Conservation (phyloP, 2,329 filamentous ascomycete genomes). For the Chlorencoelia australis region DNA sequence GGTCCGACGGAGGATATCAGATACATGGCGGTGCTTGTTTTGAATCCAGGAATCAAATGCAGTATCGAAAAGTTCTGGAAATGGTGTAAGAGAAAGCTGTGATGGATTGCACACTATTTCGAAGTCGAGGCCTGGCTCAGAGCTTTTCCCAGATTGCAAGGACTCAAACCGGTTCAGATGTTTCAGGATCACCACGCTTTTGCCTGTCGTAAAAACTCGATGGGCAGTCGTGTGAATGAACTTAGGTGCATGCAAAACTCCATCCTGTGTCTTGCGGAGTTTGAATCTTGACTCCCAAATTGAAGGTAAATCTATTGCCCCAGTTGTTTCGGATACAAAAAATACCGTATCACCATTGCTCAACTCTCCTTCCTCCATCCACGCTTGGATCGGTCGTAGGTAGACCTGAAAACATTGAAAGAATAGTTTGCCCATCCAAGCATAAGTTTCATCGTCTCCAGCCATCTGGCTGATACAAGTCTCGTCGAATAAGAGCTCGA, state of each 20-base stretch:
- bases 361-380: slow-evolving; percentile 76
- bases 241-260: slow-evolving; percentile 55
- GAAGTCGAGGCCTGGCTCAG: slow-evolving; percentile 44
- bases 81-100: slow-evolving; percentile 47
- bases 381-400: slow-evolving; percentile 65
- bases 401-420: slow-evolving; percentile 77
- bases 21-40: slow-evolving; percentile 61
- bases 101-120: slow-evolving; percentile 41
- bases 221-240: slow-evolving; percentile 62
- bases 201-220: slow-evolving; percentile 78
- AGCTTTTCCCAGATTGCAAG: slow-evolving; percentile 23
- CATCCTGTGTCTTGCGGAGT: slow-evolving; percentile 50
- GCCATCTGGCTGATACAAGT: slow-evolving; percentile 60
- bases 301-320: slow-evolving; percentile 47
- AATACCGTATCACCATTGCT: slow-evolving; percentile 57
- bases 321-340: slow-evolving; percentile 56
- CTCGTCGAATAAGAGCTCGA: slow-evolving; percentile 68
- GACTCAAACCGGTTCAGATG: slow-evolving; percentile 49
- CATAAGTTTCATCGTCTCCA: slow-evolving; percentile 51
- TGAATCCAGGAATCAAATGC: slow-evolving; percentile 70
- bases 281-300: slow-evolving; percentile 71
- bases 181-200: slow-evolving; percentile 77
- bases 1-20: slow-evolving; percentile 51
- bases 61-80: slow-evolving; percentile 62
- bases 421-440: slow-evolving; percentile 58